These are phyloP conservation scores for Solanum bukasovii DNA, from an alignment of 257 asterid genomes.

Conservation along the genomic window DNA sequence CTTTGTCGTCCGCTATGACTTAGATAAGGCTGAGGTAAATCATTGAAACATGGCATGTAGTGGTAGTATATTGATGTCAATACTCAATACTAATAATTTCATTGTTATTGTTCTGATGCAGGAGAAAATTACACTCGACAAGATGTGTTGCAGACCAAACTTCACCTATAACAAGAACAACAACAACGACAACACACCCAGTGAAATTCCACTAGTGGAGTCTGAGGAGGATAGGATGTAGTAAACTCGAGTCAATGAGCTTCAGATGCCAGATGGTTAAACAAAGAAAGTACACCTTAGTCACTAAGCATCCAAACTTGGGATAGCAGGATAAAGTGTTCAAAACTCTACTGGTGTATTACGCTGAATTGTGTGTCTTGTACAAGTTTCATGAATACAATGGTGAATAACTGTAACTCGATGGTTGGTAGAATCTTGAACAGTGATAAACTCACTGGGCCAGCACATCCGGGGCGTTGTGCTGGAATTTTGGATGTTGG, in stretches of 20 bases:
- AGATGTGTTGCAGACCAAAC: constrained; percentile 57
- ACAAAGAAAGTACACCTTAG: not conserved
- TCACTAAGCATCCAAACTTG: not conserved
- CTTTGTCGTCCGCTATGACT: constrained; percentile 51
- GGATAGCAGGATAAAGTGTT: not conserved
- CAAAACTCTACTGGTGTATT: not conserved
- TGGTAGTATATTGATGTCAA: not conserved
- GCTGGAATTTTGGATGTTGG: not conserved
- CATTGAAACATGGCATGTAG: not conserved
- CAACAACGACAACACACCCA: not conserved
- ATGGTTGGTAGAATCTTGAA: not conserved
- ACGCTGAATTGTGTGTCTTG: not conserved
- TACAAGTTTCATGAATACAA: not conserved
- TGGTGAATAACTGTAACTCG: not conserved
- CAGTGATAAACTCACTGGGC: not conserved
- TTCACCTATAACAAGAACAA: not conserved
- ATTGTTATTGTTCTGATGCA: constrained; percentile 5
- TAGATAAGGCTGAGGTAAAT: constrained; percentile 44
- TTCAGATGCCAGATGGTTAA: not conserved
- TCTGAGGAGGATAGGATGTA: not conserved
- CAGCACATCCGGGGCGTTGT: not conserved
- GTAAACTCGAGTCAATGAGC: not conserved
- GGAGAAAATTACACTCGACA: constrained; percentile 39
- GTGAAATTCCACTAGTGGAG: not conserved
- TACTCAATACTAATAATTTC: not conserved